These are phyloP conservation scores for Alnus rubra DNA, from an alignment of 306 rosid species.

Conservation along the genomic window DNA sequence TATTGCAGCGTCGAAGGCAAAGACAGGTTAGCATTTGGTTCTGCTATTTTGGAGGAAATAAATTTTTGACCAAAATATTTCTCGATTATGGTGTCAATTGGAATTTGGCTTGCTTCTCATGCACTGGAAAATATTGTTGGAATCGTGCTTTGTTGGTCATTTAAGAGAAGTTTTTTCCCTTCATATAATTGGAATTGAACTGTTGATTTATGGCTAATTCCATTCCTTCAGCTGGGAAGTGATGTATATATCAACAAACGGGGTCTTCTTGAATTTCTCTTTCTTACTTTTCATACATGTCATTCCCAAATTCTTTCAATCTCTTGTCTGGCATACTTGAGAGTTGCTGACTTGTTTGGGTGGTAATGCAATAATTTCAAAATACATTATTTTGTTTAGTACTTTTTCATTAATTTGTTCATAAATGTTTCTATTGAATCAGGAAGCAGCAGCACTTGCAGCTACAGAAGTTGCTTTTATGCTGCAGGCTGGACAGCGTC, in stretches of 20 bases:
- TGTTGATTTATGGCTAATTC: background rate
- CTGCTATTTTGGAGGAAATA: conserved; percentile 20
- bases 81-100: background rate
- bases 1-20: conserved; percentile 59
- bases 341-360: background rate
- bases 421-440: conserved; percentile 25
- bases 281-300: background rate
- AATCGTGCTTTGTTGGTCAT: background rate
- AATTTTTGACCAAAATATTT: background rate
- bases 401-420: conserved; percentile 1
- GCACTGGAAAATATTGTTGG: conserved; percentile 4
- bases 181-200: conserved; percentile 10
- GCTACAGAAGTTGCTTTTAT: conserved; percentile 49
- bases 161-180: conserved; percentile 8
- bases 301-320: background rate
- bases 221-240: background rate
- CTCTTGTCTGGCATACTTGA: background rate
- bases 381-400: background rate
- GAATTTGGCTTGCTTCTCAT: conserved; percentile 11
- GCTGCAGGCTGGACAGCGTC: conserved; percentile 45
- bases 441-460: conserved; percentile 47
- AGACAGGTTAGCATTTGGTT: conserved; percentile 49
- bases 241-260: background rate
- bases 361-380: background rate
- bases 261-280: background rate